phyloP scores from a whole-genome alignment of 306 rosid genomes.

The Pueraria montana region DNA sequence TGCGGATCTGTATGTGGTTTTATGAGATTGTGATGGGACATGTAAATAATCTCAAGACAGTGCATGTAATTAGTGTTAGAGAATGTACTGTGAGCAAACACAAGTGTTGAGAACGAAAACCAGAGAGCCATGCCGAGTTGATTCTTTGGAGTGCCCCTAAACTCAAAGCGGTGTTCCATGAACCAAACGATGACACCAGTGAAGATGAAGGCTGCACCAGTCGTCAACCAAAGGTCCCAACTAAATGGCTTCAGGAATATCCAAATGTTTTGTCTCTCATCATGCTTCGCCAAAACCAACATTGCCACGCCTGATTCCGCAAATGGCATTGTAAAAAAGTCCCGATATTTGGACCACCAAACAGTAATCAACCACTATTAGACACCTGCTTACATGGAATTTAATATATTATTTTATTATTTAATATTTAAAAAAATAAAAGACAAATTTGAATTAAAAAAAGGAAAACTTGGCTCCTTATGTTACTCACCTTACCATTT shows the following conservation, averaged over 20 bases:
- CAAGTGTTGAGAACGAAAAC: constrained; percentile 6
- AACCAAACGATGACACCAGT: constrained; percentile 6
- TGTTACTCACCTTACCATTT: too few species aligned
- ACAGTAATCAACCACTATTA: too few species aligned
- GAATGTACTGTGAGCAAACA: background rate
- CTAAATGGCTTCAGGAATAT: constrained; percentile 60
- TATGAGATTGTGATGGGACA: too few species aligned
- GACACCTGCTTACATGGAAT: too few species aligned
- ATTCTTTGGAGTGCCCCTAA: constrained; percentile 10
- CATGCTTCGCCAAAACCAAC: constrained; percentile 49
- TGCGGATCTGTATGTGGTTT: too few species aligned
- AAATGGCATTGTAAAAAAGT: constrained; percentile 58
- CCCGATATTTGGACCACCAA: too few species aligned
- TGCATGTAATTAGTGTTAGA: background rate
- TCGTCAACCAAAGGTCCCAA: constrained; percentile 56
- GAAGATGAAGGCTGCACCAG: constrained; percentile 10
- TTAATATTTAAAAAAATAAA: too few species aligned
- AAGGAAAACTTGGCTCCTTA: too few species aligned
- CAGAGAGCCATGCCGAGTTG: constrained; percentile 10
- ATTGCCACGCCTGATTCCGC: constrained; percentile 56
- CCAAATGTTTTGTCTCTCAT: constrained; percentile 48
- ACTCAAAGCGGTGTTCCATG: background rate
- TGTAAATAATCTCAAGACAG: too few species aligned
- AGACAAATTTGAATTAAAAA: too few species aligned
- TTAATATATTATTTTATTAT: too few species aligned